Percentiles rank a stretch among this genome's conserved stretches.
Evolutionary conservation across 169 alveolate species (phyloP).

Genomic region (Plasmodium yoelii): DNA sequence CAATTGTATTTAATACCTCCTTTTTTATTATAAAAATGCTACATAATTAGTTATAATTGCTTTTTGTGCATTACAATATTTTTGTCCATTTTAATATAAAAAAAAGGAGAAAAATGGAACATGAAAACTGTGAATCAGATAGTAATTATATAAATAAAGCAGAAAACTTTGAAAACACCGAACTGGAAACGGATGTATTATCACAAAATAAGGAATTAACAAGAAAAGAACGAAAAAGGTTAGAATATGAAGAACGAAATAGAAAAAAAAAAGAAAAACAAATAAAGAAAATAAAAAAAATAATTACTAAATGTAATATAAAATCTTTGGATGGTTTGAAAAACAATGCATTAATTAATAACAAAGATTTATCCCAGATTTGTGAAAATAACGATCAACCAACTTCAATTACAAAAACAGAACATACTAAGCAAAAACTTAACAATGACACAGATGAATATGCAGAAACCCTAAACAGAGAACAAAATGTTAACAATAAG

Average conservation of each 20-base stretch:
- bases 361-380: neutral
- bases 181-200: neutral
- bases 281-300: slow-evolving; percentile 50
- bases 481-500: neutral
- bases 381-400: neutral
- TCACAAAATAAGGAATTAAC: slow-evolving; percentile 29
- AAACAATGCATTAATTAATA: slow-evolving; percentile 18
- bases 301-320: slow-evolving; percentile 45
- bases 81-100: too few species aligned
- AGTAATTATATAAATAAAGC: too few species aligned
- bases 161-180: too few species aligned
- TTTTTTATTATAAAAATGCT: too few species aligned
- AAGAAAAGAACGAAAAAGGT: slow-evolving; percentile 42
- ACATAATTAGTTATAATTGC: too few species aligned
- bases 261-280: slow-evolving; percentile 66
- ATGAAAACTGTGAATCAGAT: too few species aligned
- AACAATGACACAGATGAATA: neutral
- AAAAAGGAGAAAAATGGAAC: too few species aligned
- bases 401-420: neutral
- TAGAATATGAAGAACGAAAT: slow-evolving; percentile 65
- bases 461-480: neutral
- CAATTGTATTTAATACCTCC: too few species aligned
- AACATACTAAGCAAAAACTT: neutral
- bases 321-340: slow-evolving; percentile 30
- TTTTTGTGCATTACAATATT: too few species aligned